Percentiles rank a stretch among this genome's conserved stretches.
Evolutionary conservation across 768 basidiomycete species (phyloP).

Genomic region (Boletus sp.): DNA sequence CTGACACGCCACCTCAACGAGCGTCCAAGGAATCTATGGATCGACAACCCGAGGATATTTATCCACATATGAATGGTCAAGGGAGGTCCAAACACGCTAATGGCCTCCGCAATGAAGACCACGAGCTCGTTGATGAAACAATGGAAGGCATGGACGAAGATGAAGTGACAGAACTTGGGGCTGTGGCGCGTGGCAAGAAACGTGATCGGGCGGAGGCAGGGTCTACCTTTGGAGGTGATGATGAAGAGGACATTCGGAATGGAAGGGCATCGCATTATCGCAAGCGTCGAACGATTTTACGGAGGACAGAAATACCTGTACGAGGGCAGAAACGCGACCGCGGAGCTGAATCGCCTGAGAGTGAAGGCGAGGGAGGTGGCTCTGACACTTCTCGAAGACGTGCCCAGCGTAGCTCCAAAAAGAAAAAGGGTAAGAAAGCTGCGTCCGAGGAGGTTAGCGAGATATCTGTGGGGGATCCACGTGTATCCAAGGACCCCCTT

Average conservation of each 20-base stretch:
- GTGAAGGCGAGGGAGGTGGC: conserved; percentile 19
- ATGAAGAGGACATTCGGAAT: conserved; percentile 38
- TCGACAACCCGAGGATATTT: conserved; percentile 41
- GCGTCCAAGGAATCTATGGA: conserved; percentile 50
- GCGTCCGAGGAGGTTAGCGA: conserved; percentile 42
- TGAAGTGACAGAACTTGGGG: conserved; percentile 37
- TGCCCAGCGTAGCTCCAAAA: conserved; percentile 32
- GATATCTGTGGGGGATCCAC: conserved; percentile 46
- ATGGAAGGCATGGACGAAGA: conserved; percentile 42
- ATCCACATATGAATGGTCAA: conserved; percentile 34
- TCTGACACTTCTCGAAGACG: conserved; percentile 10
- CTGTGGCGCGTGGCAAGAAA: conserved; percentile 56
- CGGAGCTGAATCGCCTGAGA: conserved; percentile 45
- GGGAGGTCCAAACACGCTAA: conserved; percentile 37
- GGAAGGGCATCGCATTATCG: conserved; percentile 45
- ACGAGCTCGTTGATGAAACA: conserved; percentile 33
- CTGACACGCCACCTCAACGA: conserved; percentile 30
- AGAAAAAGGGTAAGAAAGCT: conserved; percentile 53
- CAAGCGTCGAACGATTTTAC: conserved; percentile 55
- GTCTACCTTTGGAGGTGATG: conserved; percentile 65
- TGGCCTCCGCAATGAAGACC: conserved; percentile 52
- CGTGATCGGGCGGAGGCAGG: conserved; percentile 73
- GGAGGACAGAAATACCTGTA: conserved; percentile 44
- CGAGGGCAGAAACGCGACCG: conserved; percentile 70
- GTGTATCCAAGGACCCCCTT: conserved; percentile 46